Evolutionary conservation across 2,329 filamentous ascomycete species (phyloP), one percentile per base, ranked within the genome.

Genomic region (Claviceps spartinae): DNA sequence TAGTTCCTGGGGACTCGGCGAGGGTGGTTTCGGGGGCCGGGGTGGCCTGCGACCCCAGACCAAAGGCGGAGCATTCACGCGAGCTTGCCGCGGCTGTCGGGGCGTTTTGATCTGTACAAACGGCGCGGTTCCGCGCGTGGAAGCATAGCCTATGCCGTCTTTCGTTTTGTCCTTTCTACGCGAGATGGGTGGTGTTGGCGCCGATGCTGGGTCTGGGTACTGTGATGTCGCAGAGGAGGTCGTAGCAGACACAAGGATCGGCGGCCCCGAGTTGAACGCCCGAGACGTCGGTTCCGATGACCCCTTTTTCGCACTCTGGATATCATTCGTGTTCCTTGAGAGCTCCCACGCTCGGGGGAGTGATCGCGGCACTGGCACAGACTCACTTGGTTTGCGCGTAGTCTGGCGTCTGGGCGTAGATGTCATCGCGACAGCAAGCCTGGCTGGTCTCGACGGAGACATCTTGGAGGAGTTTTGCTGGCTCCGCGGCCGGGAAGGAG

Each of bases 31-130:
- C 3, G 69, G 66, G 4, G 69, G 71, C 4, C 73, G 68, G 7
- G 74, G 72, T 22, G 70, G 65, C 30, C 68, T 65, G 56, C 72
- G 74, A 2, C 58, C 57, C 36, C 57, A 59, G 9, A 61, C 60
- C 26, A 49, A 57, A 4, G 53, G 56, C 16, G 55, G 56, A 7
- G 58, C 59, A 46, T 62, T 63, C 40, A 61, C 59, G 51, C 64
- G 65, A 34, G 60, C 57, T 42, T 61, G 42, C 20, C 53, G 53
- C 36, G 44, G 20, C 14, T 47, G 43, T 2, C 53, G 53, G 8
- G 60, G 34, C 61, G 59, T 5, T 6, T 37, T 48, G 46, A 43
- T 18, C 37, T 34, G 3, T 14, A 6, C 14, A 20, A 46, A 47
- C 16, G 52, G 49, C 11, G 36, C 38, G 34, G 42, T 54, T 18